A percentile compares a stretch with the other conserved stretches of the same genome.
These are phyloP conservation scores for Castanopsis chinensis DNA, from an alignment of 306 rosid genomes.

Conservation along the genomic window DNA sequence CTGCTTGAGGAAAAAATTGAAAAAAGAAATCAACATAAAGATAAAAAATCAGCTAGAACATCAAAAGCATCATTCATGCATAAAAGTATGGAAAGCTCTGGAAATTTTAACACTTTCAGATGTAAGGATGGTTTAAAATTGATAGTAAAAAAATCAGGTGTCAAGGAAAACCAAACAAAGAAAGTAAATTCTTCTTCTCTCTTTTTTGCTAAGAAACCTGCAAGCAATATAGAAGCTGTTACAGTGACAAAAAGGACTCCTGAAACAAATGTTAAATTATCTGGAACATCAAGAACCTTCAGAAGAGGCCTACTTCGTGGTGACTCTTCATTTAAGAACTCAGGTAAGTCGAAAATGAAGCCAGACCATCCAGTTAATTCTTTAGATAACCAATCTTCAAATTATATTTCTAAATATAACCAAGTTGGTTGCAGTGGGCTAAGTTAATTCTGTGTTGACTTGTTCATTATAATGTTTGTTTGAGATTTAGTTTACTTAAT, in stretches of 20 bases:
- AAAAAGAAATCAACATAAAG: constrained; percentile 13
- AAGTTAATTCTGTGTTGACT: too few species aligned
- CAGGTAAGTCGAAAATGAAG: constrained; percentile 8
- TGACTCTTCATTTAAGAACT: constrained; percentile 11
- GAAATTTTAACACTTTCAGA: background rate
- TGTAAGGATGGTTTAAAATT: constrained; percentile 14
- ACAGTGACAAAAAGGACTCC: constrained; percentile 3
- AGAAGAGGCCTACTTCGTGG: background rate
- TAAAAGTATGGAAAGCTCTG: background rate
- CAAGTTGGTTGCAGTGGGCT: background rate
- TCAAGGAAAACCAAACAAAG: background rate
- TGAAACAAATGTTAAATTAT: constrained; percentile 1
- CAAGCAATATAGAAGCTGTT: constrained; percentile 8
- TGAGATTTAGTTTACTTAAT: background rate
- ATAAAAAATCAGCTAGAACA: background rate
- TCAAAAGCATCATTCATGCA: background rate
- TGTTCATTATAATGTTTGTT: background rate
- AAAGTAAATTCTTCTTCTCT: constrained; percentile 1
- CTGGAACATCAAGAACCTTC: constrained; percentile 13
- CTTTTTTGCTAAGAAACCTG: constrained; percentile 11
- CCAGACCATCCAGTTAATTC: background rate
- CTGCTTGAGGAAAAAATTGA: constrained; percentile 8
- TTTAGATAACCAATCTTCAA: background rate
- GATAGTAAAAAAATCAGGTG: background rate
- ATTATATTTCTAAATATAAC: constrained; percentile 6